A percentile compares a stretch with the other conserved stretches of the same genome.
phyloP scores from a whole-genome alignment of 306 rosid species.

The Vigna unguiculata region DNA sequence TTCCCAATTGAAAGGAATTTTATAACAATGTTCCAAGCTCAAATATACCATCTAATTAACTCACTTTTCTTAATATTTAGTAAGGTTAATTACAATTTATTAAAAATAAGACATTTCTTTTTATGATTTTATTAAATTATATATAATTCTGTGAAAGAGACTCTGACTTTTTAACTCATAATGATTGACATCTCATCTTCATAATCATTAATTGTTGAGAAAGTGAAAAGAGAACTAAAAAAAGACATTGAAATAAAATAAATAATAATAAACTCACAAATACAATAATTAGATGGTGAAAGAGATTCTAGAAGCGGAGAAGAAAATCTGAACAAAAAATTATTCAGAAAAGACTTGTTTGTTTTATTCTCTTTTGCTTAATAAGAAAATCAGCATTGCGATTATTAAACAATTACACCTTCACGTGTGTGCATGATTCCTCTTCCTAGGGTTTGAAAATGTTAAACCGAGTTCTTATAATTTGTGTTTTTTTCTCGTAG shows the following conservation, averaged over 20 bases:
- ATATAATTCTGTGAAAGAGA: neutral
- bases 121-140: neutral
- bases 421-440: constrained; percentile 4
- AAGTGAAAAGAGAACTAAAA: neutral
- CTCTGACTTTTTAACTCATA: neutral
- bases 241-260: neutral
- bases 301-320: neutral
- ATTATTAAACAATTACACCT: constrained; percentile 1
- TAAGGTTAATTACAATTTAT: too few species aligned
- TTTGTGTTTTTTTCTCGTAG: too few species aligned
- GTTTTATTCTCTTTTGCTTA: constrained; percentile 19
- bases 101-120: neutral
- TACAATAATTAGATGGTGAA: neutral
- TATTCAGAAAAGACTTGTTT: neutral
- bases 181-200: neutral
- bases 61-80: too few species aligned
- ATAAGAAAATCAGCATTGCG: neutral
- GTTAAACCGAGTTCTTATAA: neutral
- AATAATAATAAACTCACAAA: neutral
- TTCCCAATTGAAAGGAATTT: too few species aligned
- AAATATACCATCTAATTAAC: too few species aligned
- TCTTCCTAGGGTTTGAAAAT: neutral
- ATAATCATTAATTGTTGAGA: neutral
- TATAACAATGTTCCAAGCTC: too few species aligned
- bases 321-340: constrained; percentile 6